Percentiles rank a stretch among this genome's conserved stretches.
These are phyloP conservation scores for Nemania sp. DNA, from an alignment of 2,329 filamentous ascomycete genomes.

Conservation along the genomic window DNA sequence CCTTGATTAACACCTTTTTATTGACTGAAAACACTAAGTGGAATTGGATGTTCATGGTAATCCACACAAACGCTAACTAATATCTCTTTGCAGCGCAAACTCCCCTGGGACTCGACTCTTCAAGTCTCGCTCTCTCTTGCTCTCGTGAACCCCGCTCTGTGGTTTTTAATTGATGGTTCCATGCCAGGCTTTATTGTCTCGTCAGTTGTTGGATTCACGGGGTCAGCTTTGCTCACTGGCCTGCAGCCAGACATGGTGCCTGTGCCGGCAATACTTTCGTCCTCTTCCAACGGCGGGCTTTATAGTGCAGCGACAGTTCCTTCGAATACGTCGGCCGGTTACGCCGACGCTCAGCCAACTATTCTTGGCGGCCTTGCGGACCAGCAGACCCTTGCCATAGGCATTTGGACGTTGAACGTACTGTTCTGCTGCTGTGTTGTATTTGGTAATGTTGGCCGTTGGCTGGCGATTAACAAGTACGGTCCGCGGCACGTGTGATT, in stretches of 20 bases:
- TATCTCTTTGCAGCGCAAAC: conserved; percentile 73
- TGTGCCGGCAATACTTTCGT: conserved; percentile 62
- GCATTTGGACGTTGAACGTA: conserved; percentile 92
- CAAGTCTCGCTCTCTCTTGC: conserved; percentile 91
- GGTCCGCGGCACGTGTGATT: conserved; percentile 58
- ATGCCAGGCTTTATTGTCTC: conserved; percentile 86
- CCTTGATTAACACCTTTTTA: not conserved
- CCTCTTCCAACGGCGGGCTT: conserved; percentile 26
- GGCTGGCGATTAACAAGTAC: conserved; percentile 70
- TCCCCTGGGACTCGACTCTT: conserved; percentile 94
- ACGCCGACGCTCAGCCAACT: conserved; percentile 22
- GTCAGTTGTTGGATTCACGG: conserved; percentile 76
- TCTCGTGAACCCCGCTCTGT: conserved; percentile 90
- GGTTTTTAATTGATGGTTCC: conserved; percentile 96
- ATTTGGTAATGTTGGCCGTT: conserved; percentile 93
- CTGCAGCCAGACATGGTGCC: conserved; percentile 84
- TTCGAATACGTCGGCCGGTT: conserved; percentile 26
- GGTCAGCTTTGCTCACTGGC: conserved; percentile 79
- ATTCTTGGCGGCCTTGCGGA: conserved; percentile 68
- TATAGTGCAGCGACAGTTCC: conserved; percentile 19
- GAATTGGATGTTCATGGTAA: not conserved
- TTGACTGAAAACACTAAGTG: not conserved
- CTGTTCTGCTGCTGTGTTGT: conserved; percentile 95
- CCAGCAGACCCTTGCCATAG: conserved; percentile 75
- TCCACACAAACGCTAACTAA: conserved; percentile 32